A percentile compares a stretch with the other conserved stretches of the same genome.
Conservation (phyloP, 2,329 filamentous ascomycete species). For the Calonectria pauciramosa region DNA sequence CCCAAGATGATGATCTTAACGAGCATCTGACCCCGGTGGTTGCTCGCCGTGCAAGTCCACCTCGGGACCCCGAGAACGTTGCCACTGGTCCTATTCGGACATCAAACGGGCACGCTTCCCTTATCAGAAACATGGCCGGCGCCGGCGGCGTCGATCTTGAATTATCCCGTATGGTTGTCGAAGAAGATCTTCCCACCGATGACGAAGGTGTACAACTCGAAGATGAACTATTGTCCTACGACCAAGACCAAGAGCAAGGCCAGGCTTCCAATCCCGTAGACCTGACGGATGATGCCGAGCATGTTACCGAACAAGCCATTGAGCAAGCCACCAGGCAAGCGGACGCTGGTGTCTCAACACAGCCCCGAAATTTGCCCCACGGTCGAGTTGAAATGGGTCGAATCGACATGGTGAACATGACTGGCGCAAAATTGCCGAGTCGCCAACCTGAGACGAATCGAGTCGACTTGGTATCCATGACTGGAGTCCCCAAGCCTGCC, state of each 20-base stretch:
- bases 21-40: neutral
- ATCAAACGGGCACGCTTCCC: neutral
- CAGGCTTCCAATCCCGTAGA: neutral
- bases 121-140: neutral
- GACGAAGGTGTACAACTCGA: neutral
- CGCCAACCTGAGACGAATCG: too few relatives aligned
- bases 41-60: neutral
- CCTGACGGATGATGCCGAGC: neutral
- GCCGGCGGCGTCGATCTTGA: neutral
- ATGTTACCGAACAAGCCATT: neutral
- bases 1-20: neutral
- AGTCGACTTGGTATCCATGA: neutral
- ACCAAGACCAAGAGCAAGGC: neutral
- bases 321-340: neutral
- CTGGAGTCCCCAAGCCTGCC: neutral
- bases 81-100: neutral
- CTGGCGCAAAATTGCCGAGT: too few relatives aligned
- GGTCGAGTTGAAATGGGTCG: too few relatives aligned
- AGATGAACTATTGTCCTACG: neutral
- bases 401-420: too few relatives aligned
- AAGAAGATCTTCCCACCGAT: neutral
- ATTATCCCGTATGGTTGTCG: neutral
- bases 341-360: neutral
- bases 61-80: neutral
- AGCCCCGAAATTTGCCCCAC: neutral